A percentile compares a stretch with the other conserved stretches of the same genome.
These are phyloP conservation scores for Chamaenerion angustifolium DNA, from an alignment of 345 rosid genomes.

Conservation along the genomic window DNA sequence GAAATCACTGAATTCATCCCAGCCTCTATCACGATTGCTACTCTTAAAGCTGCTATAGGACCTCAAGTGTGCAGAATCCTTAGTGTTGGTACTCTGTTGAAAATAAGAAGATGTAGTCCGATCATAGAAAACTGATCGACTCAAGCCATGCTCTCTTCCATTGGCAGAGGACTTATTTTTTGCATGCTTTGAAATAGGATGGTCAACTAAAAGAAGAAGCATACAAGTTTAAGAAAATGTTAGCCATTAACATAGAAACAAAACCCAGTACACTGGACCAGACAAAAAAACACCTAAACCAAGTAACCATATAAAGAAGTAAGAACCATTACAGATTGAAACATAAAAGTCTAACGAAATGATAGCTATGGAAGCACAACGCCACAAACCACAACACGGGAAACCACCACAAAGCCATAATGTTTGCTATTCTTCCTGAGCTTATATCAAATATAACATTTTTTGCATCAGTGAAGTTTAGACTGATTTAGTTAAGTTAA, in stretches of 20 bases:
- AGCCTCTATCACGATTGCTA: conserved; percentile 21
- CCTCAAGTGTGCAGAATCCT: conserved; percentile 24
- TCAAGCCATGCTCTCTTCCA: conserved; percentile 4
- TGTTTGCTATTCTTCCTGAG: no score
- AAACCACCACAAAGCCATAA: no score
- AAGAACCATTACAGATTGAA: no score
- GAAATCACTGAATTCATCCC: conserved; percentile 18
- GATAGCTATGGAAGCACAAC: no score
- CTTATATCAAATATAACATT: no score
- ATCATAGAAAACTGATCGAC: conserved; percentile 12
- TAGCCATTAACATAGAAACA: background rate
- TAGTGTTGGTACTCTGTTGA: conserved; percentile 25
- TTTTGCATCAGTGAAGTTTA: no score
- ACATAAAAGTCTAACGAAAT: no score
- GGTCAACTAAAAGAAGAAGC: conserved; percentile 19
- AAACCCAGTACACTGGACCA: no score
- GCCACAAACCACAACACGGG: no score
- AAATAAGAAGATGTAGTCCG: conserved; percentile 30
- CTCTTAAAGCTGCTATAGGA: conserved; percentile 30
- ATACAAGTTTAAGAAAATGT: background rate
- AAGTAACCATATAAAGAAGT: no score
- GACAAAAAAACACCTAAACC: no score
- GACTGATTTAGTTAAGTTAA: no score
- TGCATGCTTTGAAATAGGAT: conserved; percentile 14
- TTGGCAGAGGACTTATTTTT: conserved; percentile 22